A percentile compares a stretch with the other conserved stretches of the same genome.
phyloP scores from a whole-genome alignment of 73 alveolate species.

The Paraurostyla sp. region DNA sequence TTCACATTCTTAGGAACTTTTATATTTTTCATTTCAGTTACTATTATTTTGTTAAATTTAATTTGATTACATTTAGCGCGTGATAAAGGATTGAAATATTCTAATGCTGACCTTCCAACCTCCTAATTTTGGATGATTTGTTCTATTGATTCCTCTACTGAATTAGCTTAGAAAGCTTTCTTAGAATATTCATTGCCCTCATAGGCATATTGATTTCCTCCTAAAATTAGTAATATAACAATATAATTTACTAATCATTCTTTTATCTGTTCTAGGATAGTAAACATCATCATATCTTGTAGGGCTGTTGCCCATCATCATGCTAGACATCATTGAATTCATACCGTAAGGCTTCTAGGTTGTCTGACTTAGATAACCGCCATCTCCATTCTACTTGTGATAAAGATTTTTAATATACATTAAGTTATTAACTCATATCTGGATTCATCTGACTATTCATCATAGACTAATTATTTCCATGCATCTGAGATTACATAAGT shows the following conservation, averaged over 20 bases:
- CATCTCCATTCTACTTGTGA: no score
- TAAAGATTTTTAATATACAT: background rate
- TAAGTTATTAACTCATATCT: background rate
- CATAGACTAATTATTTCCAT: background rate
- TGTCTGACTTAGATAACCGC: background rate
- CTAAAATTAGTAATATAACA: background rate
- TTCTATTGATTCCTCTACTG: slow-evolving; percentile 43
- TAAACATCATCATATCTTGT: slow-evolving; percentile 53
- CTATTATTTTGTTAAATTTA: background rate
- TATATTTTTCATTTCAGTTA: slow-evolving; percentile 30
- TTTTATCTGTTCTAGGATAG: slow-evolving; percentile 61
- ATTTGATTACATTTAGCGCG: slow-evolving; percentile 23
- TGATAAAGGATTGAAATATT: slow-evolving; percentile 18
- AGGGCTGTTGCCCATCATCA: background rate
- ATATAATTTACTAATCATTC: slow-evolving; percentile 37
- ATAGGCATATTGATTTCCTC: slow-evolving; percentile 51
- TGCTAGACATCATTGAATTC: background rate
- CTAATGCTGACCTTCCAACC: slow-evolving; percentile 19
- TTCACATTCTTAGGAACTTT: slow-evolving; percentile 9
- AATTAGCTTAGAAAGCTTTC: background rate
- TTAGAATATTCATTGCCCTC: slow-evolving; percentile 45
- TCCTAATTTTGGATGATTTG: slow-evolving; percentile 35
- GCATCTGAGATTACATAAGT: background rate
- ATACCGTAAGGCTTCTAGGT: background rate
- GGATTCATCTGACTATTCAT: background rate